These are phyloP conservation scores for Lepidium africanum DNA, from an alignment of 345 rosid species.

Conservation along the genomic window DNA sequence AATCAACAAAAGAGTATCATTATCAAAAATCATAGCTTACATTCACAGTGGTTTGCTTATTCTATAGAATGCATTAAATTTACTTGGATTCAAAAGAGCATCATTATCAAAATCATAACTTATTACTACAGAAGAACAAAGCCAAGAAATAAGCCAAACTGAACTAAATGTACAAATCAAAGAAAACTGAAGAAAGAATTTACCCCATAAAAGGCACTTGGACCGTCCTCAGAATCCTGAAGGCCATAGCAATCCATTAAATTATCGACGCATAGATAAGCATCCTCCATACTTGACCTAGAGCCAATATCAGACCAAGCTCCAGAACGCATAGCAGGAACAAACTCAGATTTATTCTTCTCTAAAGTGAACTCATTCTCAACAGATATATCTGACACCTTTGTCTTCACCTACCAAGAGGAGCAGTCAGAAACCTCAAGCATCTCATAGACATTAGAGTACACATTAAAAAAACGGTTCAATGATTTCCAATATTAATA, in stretches of 20 bases:
- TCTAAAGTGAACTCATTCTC: conserved; percentile 33
- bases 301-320: conserved; percentile 72
- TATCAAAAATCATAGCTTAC: too few relatives aligned
- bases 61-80: too few relatives aligned
- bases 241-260: conserved; percentile 46
- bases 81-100: too few relatives aligned
- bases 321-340: conserved; percentile 70
- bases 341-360: conserved; percentile 36
- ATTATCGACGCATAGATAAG: conserved; percentile 53
- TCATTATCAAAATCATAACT: too few relatives aligned
- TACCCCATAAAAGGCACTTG: conserved; percentile 90
- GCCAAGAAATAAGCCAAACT: neutral
- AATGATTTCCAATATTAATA: too few relatives aligned
- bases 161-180: neutral
- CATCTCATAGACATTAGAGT: neutral
- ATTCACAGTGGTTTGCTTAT: too few relatives aligned
- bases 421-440: conserved; percentile 12
- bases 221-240: conserved; percentile 33
- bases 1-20: too few relatives aligned
- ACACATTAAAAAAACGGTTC: neutral
- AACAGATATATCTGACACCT: conserved; percentile 33
- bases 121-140: neutral
- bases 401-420: conserved; percentile 51
- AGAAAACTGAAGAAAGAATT: neutral
- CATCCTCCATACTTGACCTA: conserved; percentile 85